Evolutionary conservation across 176 grass and related monocot genomes (phyloP).

Genomic region (Aegilops bicornis): DNA sequence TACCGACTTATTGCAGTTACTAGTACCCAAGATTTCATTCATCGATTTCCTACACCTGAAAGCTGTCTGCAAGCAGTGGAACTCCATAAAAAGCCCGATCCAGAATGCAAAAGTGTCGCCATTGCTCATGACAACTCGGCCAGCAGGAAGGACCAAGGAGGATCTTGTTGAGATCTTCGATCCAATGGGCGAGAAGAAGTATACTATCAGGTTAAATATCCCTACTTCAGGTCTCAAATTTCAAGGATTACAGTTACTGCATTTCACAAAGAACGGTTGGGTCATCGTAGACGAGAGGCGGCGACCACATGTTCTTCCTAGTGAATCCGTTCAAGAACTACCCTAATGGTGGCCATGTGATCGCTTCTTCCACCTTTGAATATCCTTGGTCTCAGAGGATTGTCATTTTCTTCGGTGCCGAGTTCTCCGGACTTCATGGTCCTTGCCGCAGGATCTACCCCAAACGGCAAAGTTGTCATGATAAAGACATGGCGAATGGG

Average conservation of each 20-base stretch:
- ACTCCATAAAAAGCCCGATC: neutral
- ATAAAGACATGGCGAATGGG: neutral
- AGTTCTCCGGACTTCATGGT: neutral
- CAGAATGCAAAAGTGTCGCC: neutral
- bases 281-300: neutral
- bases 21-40: neutral
- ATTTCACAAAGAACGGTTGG: neutral
- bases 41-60: neutral
- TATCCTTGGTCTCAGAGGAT: neutral
- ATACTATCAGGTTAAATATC: neutral
- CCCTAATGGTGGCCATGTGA: neutral
- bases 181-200: neutral
- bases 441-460: neutral
- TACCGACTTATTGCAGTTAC: neutral
- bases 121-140: neutral
- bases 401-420: neutral
- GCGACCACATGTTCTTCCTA: neutral
- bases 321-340: neutral
- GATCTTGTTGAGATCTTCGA: neutral
- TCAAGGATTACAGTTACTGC: neutral
- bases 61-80: neutral
- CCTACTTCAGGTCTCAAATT: neutral
- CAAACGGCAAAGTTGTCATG: neutral
- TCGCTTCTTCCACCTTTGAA: neutral
- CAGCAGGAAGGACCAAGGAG: neutral